These are phyloP conservation scores for Colletotrichum filicis DNA, from an alignment of 2,329 filamentous ascomycete species.

Conservation along the genomic window DNA sequence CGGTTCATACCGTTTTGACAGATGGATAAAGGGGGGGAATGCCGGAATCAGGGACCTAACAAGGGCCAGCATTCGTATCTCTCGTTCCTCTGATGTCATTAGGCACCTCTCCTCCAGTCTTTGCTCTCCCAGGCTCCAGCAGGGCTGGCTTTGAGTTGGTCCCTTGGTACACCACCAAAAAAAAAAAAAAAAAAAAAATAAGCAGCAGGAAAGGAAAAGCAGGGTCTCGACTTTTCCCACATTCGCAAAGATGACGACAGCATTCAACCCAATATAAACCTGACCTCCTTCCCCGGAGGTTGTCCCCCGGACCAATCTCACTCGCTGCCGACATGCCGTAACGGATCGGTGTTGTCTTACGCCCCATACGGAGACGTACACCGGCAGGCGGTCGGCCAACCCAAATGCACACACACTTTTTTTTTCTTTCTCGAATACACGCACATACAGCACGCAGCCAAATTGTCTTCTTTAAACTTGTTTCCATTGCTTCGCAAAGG, in stretches of 20 bases:
- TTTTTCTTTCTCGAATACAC: neutral
- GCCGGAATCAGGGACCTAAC: neutral
- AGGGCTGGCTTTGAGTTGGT: constrained; percentile 23
- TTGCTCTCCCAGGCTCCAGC: neutral
- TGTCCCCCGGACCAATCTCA: constrained; percentile 1
- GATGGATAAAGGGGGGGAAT: neutral
- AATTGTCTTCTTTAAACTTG: neutral
- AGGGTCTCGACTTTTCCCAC: neutral
- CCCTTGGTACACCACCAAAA: constrained; percentile 16
- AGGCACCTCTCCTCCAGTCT: constrained; percentile 7
- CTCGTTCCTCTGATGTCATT: constrained; percentile 32
- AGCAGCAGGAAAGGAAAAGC: neutral
- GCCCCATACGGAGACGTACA: neutral
- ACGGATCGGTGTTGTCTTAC: neutral
- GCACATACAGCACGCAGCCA: neutral
- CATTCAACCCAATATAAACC: neutral
- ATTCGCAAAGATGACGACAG: neutral
- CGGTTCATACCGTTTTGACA: neutral
- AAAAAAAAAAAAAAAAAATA: too few relatives aligned
- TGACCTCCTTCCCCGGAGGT: constrained; percentile 7
- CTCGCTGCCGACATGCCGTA: neutral
- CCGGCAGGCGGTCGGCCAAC: too few relatives aligned
- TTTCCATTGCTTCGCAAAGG: neutral
- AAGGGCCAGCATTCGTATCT: neutral
- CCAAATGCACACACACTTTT: neutral